Conservation (phyloP, 2,329 filamentous ascomycete species). For the Fusarium torulosum region DNA sequence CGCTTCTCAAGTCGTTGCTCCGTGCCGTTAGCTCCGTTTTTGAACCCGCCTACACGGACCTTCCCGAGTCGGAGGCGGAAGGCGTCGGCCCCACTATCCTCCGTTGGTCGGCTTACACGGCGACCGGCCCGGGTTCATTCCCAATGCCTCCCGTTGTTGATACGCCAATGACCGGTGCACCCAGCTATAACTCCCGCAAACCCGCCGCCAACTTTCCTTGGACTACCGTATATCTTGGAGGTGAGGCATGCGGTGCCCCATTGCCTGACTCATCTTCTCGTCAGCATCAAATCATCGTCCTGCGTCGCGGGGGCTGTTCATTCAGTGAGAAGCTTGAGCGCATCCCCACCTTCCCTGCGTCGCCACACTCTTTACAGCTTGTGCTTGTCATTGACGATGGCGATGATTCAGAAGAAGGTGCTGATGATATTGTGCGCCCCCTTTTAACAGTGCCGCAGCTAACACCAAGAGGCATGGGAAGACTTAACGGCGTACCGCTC, state of each 20-base stretch:
- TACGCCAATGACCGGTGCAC: slow-evolving; percentile 60
- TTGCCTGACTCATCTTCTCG: slow-evolving; percentile 65
- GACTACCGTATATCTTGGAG: slow-evolving; percentile 78
- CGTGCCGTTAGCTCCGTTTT: slow-evolving; percentile 62
- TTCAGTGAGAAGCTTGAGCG: slow-evolving; percentile 87
- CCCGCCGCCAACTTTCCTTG: slow-evolving; percentile 69
- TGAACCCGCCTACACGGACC: slow-evolving; percentile 50
- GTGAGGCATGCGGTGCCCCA: slow-evolving; percentile 72
- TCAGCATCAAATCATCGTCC: slow-evolving; percentile 80
- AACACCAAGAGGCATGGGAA: slow-evolving; percentile 75
- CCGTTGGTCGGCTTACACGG: slow-evolving; percentile 66
- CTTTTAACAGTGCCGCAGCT: slow-evolving; percentile 80
- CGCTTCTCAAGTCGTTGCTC: slow-evolving; percentile 62
- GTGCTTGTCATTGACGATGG: slow-evolving; percentile 80
- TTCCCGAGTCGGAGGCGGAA: slow-evolving; percentile 49
- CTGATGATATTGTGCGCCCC: slow-evolving; percentile 64
- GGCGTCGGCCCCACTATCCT: slow-evolving; percentile 57
- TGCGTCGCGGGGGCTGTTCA: slow-evolving; percentile 84
- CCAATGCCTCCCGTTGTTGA: slow-evolving; percentile 76
- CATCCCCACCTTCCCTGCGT: slow-evolving; percentile 81
- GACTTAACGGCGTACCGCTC: slow-evolving; percentile 82
- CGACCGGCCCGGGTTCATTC: slow-evolving; percentile 70
- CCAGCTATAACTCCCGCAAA: slow-evolving; percentile 56
- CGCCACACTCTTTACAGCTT: slow-evolving; percentile 75
- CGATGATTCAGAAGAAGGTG: slow-evolving; percentile 47